Base-by-base conservation (phyloP, 1,284 basidiomycete genomes). In the Naganishia sp. region DNA sequence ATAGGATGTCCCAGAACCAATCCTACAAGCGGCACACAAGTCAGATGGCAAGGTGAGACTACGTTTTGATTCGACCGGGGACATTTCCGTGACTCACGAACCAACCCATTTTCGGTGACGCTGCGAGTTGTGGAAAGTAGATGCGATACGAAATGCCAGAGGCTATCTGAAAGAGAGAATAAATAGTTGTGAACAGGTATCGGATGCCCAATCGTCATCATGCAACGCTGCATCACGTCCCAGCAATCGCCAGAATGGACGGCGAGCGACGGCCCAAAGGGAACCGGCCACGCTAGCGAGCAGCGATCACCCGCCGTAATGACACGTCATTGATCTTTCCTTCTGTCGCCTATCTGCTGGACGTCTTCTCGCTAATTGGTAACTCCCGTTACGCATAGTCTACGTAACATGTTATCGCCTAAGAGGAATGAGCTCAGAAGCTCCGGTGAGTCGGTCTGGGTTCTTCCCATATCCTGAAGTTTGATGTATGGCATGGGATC, bases 1-100 rank as follows among this genome's bases (percentile, higher is more conserved):
- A 85, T 73, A 96, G 89, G 70, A 95, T 83, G 77, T 96, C 93
- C 90, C 90, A 94, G 81, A 95, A 92, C 92, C 92, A 95, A 83
- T 91, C 90, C 78, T 80, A 68, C 21, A 7, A 52, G 45, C 45
- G 45, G 18, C 17, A 21, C 7, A 7, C 49, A n/a, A 53, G 41
- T 23, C 52, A 42, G 56, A 39, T 51, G 35, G n/a, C 18, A 51
- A 41, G 25, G 49, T 23, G 2, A 35, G 45, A 17, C 23, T 3
- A 51, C 25, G 41, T 39, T 9, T 39, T 6, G 35, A 10, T 39
- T 39, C 13, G 35, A 13, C 13, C 35, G 10, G 2, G 35, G 10
- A 10, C 35, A 6, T 35, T n/a, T 31, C 7, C 39, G 2, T n/a
- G 35, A 46, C 25, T 31, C 41, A 50, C 41, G n/a, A 31, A 39